Base-by-base conservation (phyloP, 352 stramenopile species). In the Globisporangium radiosum region DNA sequence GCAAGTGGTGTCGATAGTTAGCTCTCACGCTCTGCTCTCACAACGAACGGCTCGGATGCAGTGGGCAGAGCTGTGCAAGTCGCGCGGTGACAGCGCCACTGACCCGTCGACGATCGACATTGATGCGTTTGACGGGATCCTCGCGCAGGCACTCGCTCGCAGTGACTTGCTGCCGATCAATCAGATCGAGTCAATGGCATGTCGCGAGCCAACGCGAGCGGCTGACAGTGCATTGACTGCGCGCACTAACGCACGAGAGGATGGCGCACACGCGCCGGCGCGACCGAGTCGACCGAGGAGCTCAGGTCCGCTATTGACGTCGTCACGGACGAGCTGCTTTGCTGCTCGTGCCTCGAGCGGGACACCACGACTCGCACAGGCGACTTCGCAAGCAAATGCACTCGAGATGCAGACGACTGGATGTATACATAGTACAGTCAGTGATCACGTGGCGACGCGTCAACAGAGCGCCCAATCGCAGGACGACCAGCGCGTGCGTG, bases 121-220 rank as follows among this genome's bases (percentile, higher is more conserved):
- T n/a, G 75, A 89, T 17, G 72, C 69, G 13, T 55, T 89, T 5
- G 79, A 89, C 25, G 72, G 62, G 11, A 72, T 89, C 47, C 66
- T 87, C 8, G 42, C 65, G 56, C 52, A 58, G n/a, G 5, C 36
- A n/a, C 6, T 45, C 49, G 33, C 51, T 33, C 25, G 25, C 25
- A 33, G 25, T 33, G 25, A 33, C 25, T 33, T 33, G 25, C 25
- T 33, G 25, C 25, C 25, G 25, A 33, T 33, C 25, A 33, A 33
- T 33, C 25, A 33, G 25, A 33, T 33, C 25, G 25, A 33, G 3
- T 33, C 25, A 33, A 33, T 33, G 25, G 25, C 25, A 33, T 33
- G 25, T 33, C 25, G 25, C 25, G 40, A 14, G 40, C 40, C 40
- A 13, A 44, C 7, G 40, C 40, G 40, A 44, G 3, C 40, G 39